phyloP scores from a whole-genome alignment of 306 rosid species.

The Fagus sylvatica region DNA sequence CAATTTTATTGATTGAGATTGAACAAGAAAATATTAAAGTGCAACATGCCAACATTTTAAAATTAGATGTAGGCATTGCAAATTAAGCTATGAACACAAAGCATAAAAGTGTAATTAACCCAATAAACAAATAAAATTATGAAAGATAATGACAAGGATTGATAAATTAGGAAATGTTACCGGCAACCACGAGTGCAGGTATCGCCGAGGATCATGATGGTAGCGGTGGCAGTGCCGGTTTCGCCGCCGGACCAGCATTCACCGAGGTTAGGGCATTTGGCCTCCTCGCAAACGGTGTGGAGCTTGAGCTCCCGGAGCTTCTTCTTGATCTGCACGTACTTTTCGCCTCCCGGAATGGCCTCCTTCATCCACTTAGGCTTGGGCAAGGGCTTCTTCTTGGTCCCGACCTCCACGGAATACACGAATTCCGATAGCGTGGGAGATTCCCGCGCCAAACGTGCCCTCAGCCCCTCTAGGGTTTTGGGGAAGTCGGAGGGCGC shows the following conservation, averaged over 20 bases:
- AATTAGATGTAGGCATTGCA: no score
- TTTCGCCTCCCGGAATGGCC: slow-evolving; percentile 89
- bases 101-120: no score
- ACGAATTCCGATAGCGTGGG: slow-evolving; percentile 59
- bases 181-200: slow-evolving; percentile 99
- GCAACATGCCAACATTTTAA: no score
- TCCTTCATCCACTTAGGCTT: slow-evolving; percentile 99
- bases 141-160: no score
- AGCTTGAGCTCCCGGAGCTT: slow-evolving; percentile 92
- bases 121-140: background rate
- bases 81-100: no score
- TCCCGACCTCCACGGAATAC: slow-evolving; percentile 92
- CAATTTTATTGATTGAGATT: no score
- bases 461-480: slow-evolving; percentile 73
- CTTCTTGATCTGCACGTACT: slow-evolving; percentile 96
- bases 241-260: slow-evolving; percentile 99
- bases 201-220: slow-evolving; percentile 97
- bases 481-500: slow-evolving; percentile 51
- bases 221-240: slow-evolving; percentile 97
- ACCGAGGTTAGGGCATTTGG: slow-evolving; percentile 85
- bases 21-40: no score
- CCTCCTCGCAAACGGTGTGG: slow-evolving; percentile 97
- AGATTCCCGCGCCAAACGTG: slow-evolving; percentile 68
- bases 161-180: slow-evolving; percentile 20
- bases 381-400: slow-evolving; percentile 96